Base-by-base conservation (phyloP, 139 green algal species). In the Diplosphaera chodatii region DNA sequence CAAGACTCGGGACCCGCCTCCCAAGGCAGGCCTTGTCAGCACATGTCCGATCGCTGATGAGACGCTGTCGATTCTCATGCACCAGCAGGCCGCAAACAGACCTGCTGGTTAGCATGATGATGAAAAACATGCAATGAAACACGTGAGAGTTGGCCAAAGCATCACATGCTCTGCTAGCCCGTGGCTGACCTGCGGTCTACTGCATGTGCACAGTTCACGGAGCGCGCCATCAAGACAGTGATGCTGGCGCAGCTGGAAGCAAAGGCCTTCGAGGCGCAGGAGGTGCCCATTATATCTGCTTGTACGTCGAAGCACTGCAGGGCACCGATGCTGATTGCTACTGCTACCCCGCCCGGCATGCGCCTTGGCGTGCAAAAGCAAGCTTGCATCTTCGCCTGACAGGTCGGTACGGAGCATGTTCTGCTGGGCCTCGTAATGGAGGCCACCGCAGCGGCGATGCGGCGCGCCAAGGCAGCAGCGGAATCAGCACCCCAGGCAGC, bases 401-500 rank as follows among this genome's bases (percentile, higher is more conserved):
- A 93, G 90, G 89, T 96, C 0, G 80, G 72, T 28, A 91, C 90
- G 1, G 86, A 93, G 71, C 89, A 97, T 72, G 78, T 97, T 18
- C 75, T 97, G n/a, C 85, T 97, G 4, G 91, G 92, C 21, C 79
- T 97, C 10, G 83, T 97, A 18, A 75, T 80, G 16, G 92, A 97
- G 73, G 88, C 92, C 30, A 25, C 48, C 3, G 16, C 48, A 3
- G 48, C 48, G 16, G 48, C 48, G 48, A 69, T 59, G 33, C 15
- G 29, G 1, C 40, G 56, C 3, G 73, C 37, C 30, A 90, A 84
- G 79, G 40, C 64, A 2, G 37, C 37, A 6, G 37, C 37, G 37
- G 37, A 48, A 10, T 48, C 37, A 20, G 48, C 10, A 59, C 3
- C 18, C 21, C 2, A 3, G 10, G 21, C 27, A 5, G 25, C n/a